These are phyloP conservation scores for Ustilago nuda DNA, from an alignment of 1,284 basidiomycete genomes.

Conservation along the genomic window DNA sequence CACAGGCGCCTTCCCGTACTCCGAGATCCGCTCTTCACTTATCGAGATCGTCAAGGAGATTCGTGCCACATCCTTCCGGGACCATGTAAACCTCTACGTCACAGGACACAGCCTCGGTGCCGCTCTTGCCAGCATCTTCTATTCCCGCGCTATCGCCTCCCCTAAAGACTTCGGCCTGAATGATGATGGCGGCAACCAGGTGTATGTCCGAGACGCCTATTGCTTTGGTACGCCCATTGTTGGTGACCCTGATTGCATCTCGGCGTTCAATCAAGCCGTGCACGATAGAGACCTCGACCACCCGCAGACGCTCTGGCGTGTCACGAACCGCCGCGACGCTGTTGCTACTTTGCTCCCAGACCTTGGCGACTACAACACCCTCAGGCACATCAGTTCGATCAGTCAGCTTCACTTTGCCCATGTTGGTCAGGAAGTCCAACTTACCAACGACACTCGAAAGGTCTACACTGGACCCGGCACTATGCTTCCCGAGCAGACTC, in stretches of 20 bases:
- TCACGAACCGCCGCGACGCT: slow-evolving; percentile 48
- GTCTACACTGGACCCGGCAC: slow-evolving; percentile 51
- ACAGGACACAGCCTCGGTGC: slow-evolving; percentile 50
- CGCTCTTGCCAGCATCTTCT: slow-evolving; percentile 43
- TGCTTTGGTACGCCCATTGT: slow-evolving; percentile 51
- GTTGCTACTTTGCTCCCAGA: slow-evolving; percentile 51
- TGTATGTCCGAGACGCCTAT: slow-evolving; percentile 49
- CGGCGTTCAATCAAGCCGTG: slow-evolving; percentile 36
- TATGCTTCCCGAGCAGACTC: slow-evolving; percentile 32
- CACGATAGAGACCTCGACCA: slow-evolving; percentile 40
- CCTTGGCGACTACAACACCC: slow-evolving; percentile 39
- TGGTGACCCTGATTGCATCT: slow-evolving; percentile 50
- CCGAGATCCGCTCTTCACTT: slow-evolving; percentile 36
- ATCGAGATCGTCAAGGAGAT: slow-evolving; percentile 37
- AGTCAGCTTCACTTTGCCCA: slow-evolving; percentile 56
- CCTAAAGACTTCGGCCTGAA: slow-evolving; percentile 47
- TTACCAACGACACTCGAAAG: slow-evolving; percentile 24
- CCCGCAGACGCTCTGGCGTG: slow-evolving; percentile 42
- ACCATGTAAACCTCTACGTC: slow-evolving; percentile 48
- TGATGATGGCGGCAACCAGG: slow-evolving; percentile 29
- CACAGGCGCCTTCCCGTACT: slow-evolving; percentile 39
- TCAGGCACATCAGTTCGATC: slow-evolving; percentile 36
- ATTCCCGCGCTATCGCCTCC: slow-evolving; percentile 36
- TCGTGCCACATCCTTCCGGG: slow-evolving; percentile 16
- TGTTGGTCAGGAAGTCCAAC: slow-evolving; percentile 49